Conservation (phyloP, 2,329 filamentous ascomycete species). For the Incumbomyces delicatus region DNA sequence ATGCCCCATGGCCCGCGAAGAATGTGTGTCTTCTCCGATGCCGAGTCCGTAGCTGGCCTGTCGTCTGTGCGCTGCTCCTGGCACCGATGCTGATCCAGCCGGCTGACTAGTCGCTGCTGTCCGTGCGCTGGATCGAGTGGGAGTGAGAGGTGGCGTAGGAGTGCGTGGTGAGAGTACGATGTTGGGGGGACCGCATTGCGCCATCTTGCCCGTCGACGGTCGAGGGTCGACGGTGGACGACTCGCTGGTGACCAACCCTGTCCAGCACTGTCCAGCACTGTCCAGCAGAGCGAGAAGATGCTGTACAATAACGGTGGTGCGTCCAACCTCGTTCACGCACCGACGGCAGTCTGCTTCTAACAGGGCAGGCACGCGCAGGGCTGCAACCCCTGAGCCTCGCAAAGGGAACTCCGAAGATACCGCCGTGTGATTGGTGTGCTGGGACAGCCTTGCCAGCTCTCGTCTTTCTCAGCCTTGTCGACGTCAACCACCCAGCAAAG, state of each 20-base stretch:
- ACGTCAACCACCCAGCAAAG: too few relatives aligned
- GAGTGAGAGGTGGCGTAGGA: slow-evolving; percentile 51
- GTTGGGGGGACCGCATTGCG: slow-evolving; percentile 2
- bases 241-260: not conserved
- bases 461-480: too few relatives aligned
- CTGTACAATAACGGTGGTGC: not conserved
- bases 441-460: not conserved
- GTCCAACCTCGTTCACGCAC: too few relatives aligned
- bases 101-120: slow-evolving; percentile 1
- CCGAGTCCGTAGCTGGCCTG: slow-evolving; percentile 4
- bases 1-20: not conserved
- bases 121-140: slow-evolving; percentile 19
- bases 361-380: too few relatives aligned
- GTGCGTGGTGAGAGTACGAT: slow-evolving; percentile 50
- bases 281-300: slow-evolving; percentile 1
- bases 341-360: too few relatives aligned
- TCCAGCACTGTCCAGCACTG: too few relatives aligned
- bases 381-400: too few relatives aligned
- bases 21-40: not conserved
- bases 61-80: slow-evolving; percentile 5
- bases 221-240: not conserved
- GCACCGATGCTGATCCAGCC: not conserved
- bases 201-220: slow-evolving; percentile 10
- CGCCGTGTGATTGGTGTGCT: too few relatives aligned
- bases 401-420: too few relatives aligned